Conservation (phyloP, 148 eudicot species). For the Euryodendron excelsum region DNA sequence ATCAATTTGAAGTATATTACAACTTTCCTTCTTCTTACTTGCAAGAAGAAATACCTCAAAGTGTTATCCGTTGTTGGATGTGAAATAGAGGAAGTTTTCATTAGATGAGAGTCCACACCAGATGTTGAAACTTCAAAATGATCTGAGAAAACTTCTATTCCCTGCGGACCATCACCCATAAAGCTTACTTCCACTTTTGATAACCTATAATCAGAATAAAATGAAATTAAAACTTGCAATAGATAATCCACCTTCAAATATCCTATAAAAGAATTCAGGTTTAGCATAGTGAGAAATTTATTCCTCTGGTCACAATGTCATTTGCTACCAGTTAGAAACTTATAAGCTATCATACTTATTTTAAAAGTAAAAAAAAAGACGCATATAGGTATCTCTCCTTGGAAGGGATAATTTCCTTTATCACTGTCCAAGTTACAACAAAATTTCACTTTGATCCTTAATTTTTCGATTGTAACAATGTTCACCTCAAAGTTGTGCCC, state of each 20-base stretch:
- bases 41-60: conserved; percentile 42
- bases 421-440: background rate
- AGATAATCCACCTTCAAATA: background rate
- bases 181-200: conserved; percentile 25
- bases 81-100: conserved; percentile 28
- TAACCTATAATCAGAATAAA: background rate
- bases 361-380: too few relatives aligned
- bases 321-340: too few relatives aligned
- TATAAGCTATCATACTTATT: background rate
- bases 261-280: background rate
- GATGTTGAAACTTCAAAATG: conserved; percentile 60
- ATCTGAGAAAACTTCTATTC: conserved; percentile 61
- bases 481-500: background rate
- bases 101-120: conserved; percentile 23
- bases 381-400: background rate
- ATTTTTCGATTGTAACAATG: background rate
- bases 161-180: conserved; percentile 84
- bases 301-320: background rate
- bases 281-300: background rate
- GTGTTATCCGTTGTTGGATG: conserved; percentile 25
- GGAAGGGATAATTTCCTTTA: background rate
- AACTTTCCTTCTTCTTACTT: background rate
- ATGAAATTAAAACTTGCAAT: background rate
- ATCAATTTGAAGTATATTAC: conserved; percentile 12
- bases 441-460: background rate